Conservation (phyloP, 495 filamentous ascomycete species). For the Elaphomyces granulatus region DNA sequence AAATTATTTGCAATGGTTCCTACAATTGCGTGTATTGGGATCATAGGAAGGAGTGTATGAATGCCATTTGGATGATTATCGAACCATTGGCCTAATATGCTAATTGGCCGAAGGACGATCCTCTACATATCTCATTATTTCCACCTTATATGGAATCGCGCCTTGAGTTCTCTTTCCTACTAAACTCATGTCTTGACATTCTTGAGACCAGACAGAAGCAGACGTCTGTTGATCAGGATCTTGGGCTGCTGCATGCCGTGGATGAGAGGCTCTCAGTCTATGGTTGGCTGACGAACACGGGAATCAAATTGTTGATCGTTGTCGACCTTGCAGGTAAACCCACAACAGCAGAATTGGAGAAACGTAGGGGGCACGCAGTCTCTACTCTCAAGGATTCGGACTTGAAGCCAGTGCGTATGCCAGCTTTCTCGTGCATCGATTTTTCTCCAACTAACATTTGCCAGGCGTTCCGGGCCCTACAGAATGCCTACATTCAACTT, state of each 20-base stretch:
- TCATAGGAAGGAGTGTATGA: neutral
- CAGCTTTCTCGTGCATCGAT: neutral
- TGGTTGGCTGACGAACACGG: slow-evolving; percentile 96
- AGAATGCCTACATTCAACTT: slow-evolving; percentile 77
- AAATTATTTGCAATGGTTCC: too few relatives aligned
- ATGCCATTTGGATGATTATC: too few relatives aligned
- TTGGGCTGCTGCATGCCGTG: slow-evolving; percentile 78
- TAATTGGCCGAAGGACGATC: slow-evolving; percentile 58
- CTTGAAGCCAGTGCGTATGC: slow-evolving; percentile 51
- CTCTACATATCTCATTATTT: slow-evolving; percentile 84
- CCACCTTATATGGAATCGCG: slow-evolving; percentile 48
- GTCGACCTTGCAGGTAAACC: slow-evolving; percentile 67
- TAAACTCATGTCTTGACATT: slow-evolving; percentile 82
- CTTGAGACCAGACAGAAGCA: slow-evolving; percentile 69
- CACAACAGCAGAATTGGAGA: slow-evolving; percentile 12
- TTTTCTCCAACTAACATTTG: slow-evolving; percentile 1
- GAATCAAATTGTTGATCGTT: slow-evolving; percentile 72
- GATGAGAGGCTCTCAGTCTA: slow-evolving; percentile 87
- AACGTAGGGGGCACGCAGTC: slow-evolving; percentile 20
- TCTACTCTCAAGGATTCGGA: slow-evolving; percentile 64
- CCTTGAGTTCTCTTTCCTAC: slow-evolving; percentile 81
- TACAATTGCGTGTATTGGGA: neutral
- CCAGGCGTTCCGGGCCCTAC: slow-evolving; percentile 78
- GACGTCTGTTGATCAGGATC: slow-evolving; percentile 59
- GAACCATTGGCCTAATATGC: too few relatives aligned